Percentiles rank a stretch among this genome's conserved stretches.
Evolutionary conservation across 177 flowering plant species (phyloP).

Genomic region (Vitis hybrid): DNA sequence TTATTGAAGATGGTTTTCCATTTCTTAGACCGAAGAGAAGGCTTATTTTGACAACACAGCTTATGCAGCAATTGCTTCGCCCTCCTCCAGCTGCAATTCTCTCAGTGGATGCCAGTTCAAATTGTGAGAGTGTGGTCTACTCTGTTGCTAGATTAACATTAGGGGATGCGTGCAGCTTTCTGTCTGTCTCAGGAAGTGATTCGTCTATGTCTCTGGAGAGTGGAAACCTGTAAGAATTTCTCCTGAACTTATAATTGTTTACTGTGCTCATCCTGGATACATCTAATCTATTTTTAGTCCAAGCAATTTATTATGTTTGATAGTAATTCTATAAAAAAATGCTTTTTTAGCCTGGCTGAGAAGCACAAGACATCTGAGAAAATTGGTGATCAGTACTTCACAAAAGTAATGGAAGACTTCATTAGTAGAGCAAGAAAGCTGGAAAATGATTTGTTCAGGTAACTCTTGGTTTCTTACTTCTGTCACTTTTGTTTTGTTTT

Average conservation of each 20-base stretch:
- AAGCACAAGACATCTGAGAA: constrained; percentile 25
- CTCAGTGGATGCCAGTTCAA: constrained; percentile 42
- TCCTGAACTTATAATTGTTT: not conserved
- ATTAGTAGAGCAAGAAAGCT: constrained; percentile 46
- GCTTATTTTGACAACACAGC: constrained; percentile 63
- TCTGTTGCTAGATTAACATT: constrained; percentile 45
- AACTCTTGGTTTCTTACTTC: not conserved
- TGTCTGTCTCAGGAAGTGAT: constrained; percentile 30
- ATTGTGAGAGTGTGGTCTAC: constrained; percentile 49
- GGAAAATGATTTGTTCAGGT: constrained; percentile 67
- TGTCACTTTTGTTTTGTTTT: not conserved
- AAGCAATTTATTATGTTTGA: not conserved
- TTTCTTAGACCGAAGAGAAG: constrained; percentile 49
- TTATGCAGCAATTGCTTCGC: constrained; percentile 64
- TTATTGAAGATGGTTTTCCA: constrained; percentile 38
- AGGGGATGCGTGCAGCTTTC: constrained; percentile 62
- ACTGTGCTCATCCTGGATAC: not conserved
- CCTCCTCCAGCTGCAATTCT: constrained; percentile 56
- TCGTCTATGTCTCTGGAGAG: constrained; percentile 9
- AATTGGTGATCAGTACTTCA: constrained; percentile 34
- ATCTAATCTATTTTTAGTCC: not conserved
- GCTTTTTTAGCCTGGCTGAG: constrained; percentile 23
- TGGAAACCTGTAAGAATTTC: constrained; percentile 43
- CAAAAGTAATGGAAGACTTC: constrained; percentile 54
- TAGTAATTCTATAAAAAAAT: not conserved